These are phyloP conservation scores for Hibiscus syriacus DNA, from an alignment of 345 rosid species.

Conservation along the genomic window DNA sequence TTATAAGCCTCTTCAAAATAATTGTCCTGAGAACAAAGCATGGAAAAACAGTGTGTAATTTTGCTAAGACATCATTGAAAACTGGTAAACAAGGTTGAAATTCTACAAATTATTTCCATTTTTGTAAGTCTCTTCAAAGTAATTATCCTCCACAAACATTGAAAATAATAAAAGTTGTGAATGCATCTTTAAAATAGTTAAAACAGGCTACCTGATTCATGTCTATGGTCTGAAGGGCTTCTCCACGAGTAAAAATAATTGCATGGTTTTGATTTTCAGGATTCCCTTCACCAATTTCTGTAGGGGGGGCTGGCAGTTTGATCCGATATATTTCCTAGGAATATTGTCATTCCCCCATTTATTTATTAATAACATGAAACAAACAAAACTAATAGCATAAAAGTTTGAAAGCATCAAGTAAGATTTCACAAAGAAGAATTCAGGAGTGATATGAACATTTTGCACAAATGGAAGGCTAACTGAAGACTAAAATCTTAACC, in stretches of 20 bases:
- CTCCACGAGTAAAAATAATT: slow-evolving; percentile 96
- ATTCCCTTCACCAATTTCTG: slow-evolving; percentile 95
- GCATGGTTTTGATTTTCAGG: slow-evolving; percentile 99
- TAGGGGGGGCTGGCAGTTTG: slow-evolving; percentile 92
- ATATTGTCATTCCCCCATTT: slow-evolving; percentile 5
- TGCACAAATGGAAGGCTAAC: neutral
- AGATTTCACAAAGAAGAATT: neutral
- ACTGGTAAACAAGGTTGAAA: slow-evolving; percentile 11
- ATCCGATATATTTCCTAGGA: slow-evolving; percentile 89
- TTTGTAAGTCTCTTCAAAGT: neutral
- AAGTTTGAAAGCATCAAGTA: neutral
- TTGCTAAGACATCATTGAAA: slow-evolving; percentile 4
- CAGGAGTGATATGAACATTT: neutral
- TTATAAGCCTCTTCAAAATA: slow-evolving; percentile 98
- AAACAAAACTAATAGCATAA: neutral
- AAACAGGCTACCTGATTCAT: slow-evolving; percentile 73
- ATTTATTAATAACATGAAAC: neutral
- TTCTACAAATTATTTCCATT: neutral
- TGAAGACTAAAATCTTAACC: neutral
- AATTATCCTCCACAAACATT: neutral
- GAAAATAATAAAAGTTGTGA: neutral
- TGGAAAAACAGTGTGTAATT: slow-evolving; percentile 8
- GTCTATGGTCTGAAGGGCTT: slow-evolving; percentile 96
- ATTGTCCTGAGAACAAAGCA: slow-evolving; percentile 60
- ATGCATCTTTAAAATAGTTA: slow-evolving; percentile 10